These are phyloP conservation scores for Xylaria telfairii DNA, from an alignment of 495 filamentous ascomycete species.

Conservation along the genomic window DNA sequence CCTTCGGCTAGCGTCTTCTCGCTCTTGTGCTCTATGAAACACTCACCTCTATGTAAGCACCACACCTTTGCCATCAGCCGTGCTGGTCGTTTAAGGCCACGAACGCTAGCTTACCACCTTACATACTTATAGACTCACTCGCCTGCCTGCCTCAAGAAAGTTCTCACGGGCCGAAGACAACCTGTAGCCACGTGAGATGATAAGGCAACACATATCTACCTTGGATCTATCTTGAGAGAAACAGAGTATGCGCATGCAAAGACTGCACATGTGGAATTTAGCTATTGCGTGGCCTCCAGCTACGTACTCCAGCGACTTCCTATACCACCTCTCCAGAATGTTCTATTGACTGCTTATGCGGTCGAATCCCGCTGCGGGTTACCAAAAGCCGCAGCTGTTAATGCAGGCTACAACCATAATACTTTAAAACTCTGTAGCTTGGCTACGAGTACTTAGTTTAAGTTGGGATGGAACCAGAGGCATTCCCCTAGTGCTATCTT, in stretches of 20 bases:
- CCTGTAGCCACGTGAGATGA: background rate
- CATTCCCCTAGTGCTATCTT: conserved; percentile 1
- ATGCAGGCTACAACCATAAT: background rate
- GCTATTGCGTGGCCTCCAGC: background rate
- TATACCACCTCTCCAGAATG: background rate
- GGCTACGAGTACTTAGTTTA: background rate
- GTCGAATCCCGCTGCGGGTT: background rate
- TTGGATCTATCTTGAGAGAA: background rate
- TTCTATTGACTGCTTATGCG: background rate
- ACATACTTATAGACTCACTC: background rate
- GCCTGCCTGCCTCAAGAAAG: background rate
- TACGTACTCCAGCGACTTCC: background rate
- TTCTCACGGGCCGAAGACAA: background rate
- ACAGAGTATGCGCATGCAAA: background rate
- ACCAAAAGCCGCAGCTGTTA: background rate
- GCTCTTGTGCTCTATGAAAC: background rate
- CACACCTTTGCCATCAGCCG: background rate
- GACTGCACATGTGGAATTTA: background rate
- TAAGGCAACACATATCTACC: background rate
- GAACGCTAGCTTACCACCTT: background rate
- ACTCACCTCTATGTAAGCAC: conserved; percentile 4
- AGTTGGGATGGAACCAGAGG: background rate
- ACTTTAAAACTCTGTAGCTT: background rate
- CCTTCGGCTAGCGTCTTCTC: background rate
- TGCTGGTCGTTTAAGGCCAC: background rate